phyloP scores from a whole-genome alignment of 148 eudicot genomes.

The Arbutus unedo region DNA sequence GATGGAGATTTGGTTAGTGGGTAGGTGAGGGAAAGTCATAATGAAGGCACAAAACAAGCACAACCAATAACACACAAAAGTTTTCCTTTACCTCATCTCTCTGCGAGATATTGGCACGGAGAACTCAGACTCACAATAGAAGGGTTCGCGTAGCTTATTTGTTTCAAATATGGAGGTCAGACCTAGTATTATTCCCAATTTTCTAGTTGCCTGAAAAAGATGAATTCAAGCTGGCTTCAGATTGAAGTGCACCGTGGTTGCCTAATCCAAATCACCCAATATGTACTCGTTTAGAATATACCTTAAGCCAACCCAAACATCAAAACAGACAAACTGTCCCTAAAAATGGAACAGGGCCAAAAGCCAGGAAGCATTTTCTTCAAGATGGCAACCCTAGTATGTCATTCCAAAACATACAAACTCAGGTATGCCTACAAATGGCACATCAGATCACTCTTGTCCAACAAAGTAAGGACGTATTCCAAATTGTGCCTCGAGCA shows the following conservation, averaged over 20 bases:
- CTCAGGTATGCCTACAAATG: not conserved
- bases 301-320: conserved; percentile 4
- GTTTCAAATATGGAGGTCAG: not conserved
- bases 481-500: not conserved
- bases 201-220: not conserved
- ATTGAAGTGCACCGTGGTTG: not conserved
- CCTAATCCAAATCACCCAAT: not conserved
- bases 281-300: not conserved
- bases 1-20: not conserved
- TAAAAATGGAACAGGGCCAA: not conserved
- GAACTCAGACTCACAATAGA: not conserved
- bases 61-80: not conserved
- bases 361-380: not conserved
- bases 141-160: not conserved
- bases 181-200: not conserved
- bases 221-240: not conserved
- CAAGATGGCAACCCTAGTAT: not conserved
- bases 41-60: conserved; percentile 5
- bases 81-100: not conserved
- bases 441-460: not conserved
- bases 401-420: not conserved
- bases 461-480: not conserved
- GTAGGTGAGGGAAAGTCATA: not conserved
- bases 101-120: not conserved
- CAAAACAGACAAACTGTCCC: conserved; percentile 7